Conservation (phyloP, 2,329 filamentous ascomycete genomes). For the Chaetomiaceae sp. region DNA sequence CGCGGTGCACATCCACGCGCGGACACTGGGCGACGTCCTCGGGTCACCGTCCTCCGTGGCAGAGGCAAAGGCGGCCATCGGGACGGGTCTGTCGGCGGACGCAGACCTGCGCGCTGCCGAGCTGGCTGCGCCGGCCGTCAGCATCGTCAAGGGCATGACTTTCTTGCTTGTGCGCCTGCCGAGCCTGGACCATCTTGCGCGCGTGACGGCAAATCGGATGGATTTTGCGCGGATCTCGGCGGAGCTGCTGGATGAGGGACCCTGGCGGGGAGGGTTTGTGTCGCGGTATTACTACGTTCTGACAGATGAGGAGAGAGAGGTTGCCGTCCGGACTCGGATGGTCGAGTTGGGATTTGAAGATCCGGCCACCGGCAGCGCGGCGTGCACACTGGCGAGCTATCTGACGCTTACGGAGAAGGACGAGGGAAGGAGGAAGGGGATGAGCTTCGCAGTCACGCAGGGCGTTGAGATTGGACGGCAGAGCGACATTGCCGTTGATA, state of each 20-base stretch:
- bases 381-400: slow-evolving; percentile 50
- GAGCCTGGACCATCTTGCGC: slow-evolving; percentile 50
- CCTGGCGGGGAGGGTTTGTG: slow-evolving; percentile 49
- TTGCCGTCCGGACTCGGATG: slow-evolving; percentile 53
- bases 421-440: slow-evolving; percentile 27
- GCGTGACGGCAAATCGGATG: slow-evolving; percentile 30
- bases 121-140: slow-evolving; percentile 44
- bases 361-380: slow-evolving; percentile 57
- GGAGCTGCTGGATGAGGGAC: slow-evolving; percentile 42
- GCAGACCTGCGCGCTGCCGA: slow-evolving; percentile 31
- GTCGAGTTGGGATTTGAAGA: slow-evolving; percentile 49
- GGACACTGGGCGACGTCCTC: slow-evolving; percentile 32
- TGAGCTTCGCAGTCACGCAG: slow-evolving; percentile 51
- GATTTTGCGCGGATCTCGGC: slow-evolving; percentile 28
- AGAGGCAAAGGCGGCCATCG: slow-evolving; percentile 21
- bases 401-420: slow-evolving; percentile 38
- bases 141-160: slow-evolving; percentile 67
- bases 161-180: slow-evolving; percentile 62
- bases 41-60: slow-evolving; percentile 24
- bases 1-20: slow-evolving; percentile 54
- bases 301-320: slow-evolving; percentile 25
- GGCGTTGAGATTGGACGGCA: slow-evolving; percentile 61
- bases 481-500: slow-evolving; percentile 46
- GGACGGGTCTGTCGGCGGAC: slow-evolving; percentile 29
- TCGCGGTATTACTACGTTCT: slow-evolving; percentile 55